Evolutionary conservation across 2,329 filamentous ascomycete genomes (phyloP), one percentile per base, ranked within the genome.

Genomic region (Aureobasidium sp.): DNA sequence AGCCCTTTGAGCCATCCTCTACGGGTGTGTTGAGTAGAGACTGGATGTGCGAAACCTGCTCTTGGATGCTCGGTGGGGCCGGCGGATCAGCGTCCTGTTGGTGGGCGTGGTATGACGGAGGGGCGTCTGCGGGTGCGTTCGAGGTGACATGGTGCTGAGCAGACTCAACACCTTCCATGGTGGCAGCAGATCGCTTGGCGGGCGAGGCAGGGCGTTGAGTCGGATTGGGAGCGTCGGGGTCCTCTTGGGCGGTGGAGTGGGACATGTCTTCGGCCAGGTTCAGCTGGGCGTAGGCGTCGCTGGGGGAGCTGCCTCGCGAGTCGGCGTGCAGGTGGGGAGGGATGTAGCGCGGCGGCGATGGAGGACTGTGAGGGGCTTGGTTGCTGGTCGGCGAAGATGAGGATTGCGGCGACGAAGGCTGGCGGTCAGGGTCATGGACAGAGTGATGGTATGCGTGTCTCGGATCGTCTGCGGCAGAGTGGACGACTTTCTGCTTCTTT

Each of bases 1-100:
- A 96, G 15, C 87, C 89, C 59, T 84, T 81, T 61, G 89, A 83
- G n/a, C 86, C 86, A 63, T 92, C 88, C 61, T 83, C 74, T n/a
- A 85, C 71, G 8, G 82, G 79, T 67, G 69, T 71, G 66, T 80
- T 74, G 27, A 82, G 72, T 27, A 92, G 74, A 33, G 79, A 79
- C 67, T 83, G 81, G 54, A 96, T 89, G 38, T 84, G 84, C 61
- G 81, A 82, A 61, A 96, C 85, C 72, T 96, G 93, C 50, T 84
- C 80, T 65, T 89, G 86, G 64, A 85, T 77, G 3, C 79, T 73
- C 13, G 78, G 80, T 63, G 42, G 51, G 57, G 53, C 62, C 63
- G 17, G 27, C 11, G 47, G n/a, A n/a, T 35, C 9, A 15, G 57
- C 31, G 25, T n/a, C 21, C 25, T 62, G 21, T 29, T 57, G 59